Percentiles rank a stretch among this genome's conserved stretches.
Conservation (phyloP, 2,329 filamentous ascomycete genomes). For the Aspergillus thermomutatus region DNA sequence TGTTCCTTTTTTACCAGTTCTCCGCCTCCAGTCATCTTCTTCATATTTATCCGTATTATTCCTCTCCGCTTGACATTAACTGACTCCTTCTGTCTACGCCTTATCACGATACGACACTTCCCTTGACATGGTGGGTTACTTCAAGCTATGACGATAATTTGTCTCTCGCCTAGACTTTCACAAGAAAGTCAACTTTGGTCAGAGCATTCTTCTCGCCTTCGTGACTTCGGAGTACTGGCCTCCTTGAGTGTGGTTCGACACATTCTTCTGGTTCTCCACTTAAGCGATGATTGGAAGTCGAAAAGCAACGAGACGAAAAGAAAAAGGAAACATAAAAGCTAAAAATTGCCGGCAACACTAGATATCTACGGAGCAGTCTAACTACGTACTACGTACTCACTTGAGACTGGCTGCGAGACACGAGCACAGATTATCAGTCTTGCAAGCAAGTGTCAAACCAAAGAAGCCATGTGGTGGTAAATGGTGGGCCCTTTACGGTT, state of each 20-base stretch:
- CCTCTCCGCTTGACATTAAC: not conserved
- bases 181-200: not conserved
- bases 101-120: too few relatives aligned
- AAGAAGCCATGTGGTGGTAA: constrained; percentile 19
- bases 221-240: not conserved
- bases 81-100: not conserved
- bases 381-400: not conserved
- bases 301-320: not conserved
- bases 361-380: not conserved
- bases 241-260: not conserved
- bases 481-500: constrained; percentile 14
- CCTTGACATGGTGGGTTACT: not conserved
- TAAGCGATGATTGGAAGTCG: not conserved
- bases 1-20: not conserved
- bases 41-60: not conserved
- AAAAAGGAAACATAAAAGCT: not conserved
- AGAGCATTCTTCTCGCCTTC: not conserved
- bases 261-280: not conserved
- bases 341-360: not conserved
- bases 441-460: not conserved
- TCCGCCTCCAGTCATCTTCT: not conserved
- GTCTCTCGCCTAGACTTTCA: not conserved
- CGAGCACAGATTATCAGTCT: not conserved
- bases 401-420: not conserved
- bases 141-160: not conserved